Percentiles rank a stretch among this genome's conserved stretches.
Conservation (phyloP, 2,329 filamentous ascomycete genomes). For the Hyphodiscus sp. region DNA sequence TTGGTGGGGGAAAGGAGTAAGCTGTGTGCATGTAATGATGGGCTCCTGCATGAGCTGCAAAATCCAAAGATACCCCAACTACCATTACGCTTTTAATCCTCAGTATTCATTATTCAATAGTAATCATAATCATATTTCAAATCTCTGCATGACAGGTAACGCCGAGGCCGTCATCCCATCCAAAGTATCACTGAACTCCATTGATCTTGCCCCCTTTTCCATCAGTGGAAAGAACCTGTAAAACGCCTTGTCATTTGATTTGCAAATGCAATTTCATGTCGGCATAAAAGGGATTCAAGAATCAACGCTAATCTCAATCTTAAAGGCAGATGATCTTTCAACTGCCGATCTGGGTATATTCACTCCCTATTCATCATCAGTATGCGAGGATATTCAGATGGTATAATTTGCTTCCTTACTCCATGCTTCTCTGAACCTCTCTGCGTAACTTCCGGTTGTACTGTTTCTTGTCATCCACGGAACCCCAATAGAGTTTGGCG, state of each 20-base stretch:
- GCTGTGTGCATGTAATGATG: no score
- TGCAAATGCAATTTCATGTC: slow-evolving; percentile 2
- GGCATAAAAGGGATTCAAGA: not conserved
- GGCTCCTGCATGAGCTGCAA: not conserved
- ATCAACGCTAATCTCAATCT: slow-evolving; percentile 4
- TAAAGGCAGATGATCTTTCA: not conserved
- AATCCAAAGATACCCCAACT: not conserved
- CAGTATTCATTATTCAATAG: not conserved
- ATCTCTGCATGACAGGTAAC: not conserved
- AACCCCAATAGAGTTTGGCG: slow-evolving; percentile 80
- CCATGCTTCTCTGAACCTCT: slow-evolving; percentile 64
- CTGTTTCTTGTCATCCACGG: slow-evolving; percentile 67
- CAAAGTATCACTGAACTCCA: slow-evolving; percentile 3
- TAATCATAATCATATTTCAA: not conserved
- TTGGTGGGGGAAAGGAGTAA: no score
- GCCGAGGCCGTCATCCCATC: not conserved
- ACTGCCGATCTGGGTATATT: not conserved
- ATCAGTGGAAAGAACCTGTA: not conserved
- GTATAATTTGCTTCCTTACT: slow-evolving; percentile 33
- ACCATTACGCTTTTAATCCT: not conserved
- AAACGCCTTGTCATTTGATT: slow-evolving; percentile 1
- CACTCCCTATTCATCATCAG: slow-evolving; percentile 18
- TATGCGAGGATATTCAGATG: not conserved
- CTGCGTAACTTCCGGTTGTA: slow-evolving; percentile 79
- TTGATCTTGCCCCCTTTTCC: not conserved